A percentile compares a stretch with the other conserved stretches of the same genome.
These are phyloP conservation scores for Chlorella sorokiniana DNA, from an alignment of 139 green algal species.

Conservation along the genomic window DNA sequence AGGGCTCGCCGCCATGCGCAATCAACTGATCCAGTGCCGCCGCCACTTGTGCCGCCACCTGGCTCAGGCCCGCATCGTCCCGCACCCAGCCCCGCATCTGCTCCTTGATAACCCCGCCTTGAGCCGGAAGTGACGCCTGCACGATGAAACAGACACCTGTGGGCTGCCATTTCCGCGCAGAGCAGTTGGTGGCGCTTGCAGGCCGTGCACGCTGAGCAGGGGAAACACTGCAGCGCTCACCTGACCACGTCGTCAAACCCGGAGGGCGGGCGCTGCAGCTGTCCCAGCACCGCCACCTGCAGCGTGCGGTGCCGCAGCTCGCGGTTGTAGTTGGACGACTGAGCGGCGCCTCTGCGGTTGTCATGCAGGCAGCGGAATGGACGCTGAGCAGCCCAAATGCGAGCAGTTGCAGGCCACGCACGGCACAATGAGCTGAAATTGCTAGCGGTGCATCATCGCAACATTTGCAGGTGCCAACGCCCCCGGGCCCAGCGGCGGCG, in stretches of 20 bases:
- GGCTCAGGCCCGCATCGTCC: background rate
- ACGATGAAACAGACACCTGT: background rate
- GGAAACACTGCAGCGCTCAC: background rate
- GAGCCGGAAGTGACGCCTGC: conserved; percentile 25
- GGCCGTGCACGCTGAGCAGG: background rate
- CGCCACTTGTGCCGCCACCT: background rate
- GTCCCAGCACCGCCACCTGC: conserved; percentile 1
- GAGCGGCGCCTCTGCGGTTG: background rate
- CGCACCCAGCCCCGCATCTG: conserved; percentile 28
- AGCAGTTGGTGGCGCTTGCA: conserved; percentile 15
- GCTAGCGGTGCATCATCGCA: too few species aligned
- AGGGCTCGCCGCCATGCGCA: background rate
- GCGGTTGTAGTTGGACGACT: conserved; percentile 10
- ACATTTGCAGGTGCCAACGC: background rate
- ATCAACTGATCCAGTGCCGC: background rate
- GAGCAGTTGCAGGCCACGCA: background rate
- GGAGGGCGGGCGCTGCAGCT: conserved; percentile 5
- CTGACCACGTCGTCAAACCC: conserved; percentile 21
- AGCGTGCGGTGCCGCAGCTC: conserved; percentile 17
- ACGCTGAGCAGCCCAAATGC: background rate
- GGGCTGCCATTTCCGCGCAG: background rate
- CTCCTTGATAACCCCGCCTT: conserved; percentile 22
- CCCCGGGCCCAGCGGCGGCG: background rate
- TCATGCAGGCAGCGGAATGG: background rate
- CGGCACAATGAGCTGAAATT: background rate